Evolutionary conservation across 768 basidiomycete genomes (phyloP).

Genomic region (Fomitopsis serialis): DNA sequence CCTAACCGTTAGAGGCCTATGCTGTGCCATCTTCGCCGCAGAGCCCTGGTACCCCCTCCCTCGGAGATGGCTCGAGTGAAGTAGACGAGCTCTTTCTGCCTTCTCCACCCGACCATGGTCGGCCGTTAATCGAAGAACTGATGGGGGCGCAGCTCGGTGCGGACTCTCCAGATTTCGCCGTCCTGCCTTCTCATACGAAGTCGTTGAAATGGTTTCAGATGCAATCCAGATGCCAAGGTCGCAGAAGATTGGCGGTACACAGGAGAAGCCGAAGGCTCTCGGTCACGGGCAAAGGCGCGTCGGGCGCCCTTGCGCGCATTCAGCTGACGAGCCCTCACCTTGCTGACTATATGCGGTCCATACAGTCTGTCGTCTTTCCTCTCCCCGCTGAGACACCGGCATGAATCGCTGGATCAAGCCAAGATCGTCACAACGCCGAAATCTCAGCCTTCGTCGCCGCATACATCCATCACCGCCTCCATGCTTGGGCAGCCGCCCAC

Average conservation of each 20-base stretch:
- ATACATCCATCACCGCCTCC: slow-evolving; percentile 19
- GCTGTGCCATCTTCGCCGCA: slow-evolving; percentile 15
- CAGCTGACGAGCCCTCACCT: no score
- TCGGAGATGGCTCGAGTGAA: slow-evolving; percentile 38
- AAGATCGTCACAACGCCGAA: slow-evolving; percentile 17
- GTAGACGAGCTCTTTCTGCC: slow-evolving; percentile 47
- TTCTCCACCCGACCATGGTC: slow-evolving; percentile 44
- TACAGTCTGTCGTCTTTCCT: slow-evolving; percentile 39
- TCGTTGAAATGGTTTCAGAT: no score
- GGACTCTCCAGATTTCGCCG: no score
- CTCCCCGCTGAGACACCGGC: slow-evolving; percentile 21
- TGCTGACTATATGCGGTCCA: not conserved
- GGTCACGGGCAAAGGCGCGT: slow-evolving; percentile 5
- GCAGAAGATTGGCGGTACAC: slow-evolving; percentile 34
- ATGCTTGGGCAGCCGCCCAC: slow-evolving; percentile 31
- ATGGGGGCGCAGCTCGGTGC: slow-evolving; percentile 47
- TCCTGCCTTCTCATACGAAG: no score
- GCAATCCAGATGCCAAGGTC: slow-evolving; percentile 49
- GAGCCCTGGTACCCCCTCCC: slow-evolving; percentile 24
- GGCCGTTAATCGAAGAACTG: slow-evolving; percentile 32
- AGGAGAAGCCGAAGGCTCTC: slow-evolving; percentile 5
- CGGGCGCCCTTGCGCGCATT: not conserved
- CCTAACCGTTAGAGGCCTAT: slow-evolving; percentile 10
- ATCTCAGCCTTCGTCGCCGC: slow-evolving; percentile 21
- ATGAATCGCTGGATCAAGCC: not conserved